Evolutionary conservation across 1,284 basidiomycete species (phyloP).

Genomic region (Sutorius eximius): DNA sequence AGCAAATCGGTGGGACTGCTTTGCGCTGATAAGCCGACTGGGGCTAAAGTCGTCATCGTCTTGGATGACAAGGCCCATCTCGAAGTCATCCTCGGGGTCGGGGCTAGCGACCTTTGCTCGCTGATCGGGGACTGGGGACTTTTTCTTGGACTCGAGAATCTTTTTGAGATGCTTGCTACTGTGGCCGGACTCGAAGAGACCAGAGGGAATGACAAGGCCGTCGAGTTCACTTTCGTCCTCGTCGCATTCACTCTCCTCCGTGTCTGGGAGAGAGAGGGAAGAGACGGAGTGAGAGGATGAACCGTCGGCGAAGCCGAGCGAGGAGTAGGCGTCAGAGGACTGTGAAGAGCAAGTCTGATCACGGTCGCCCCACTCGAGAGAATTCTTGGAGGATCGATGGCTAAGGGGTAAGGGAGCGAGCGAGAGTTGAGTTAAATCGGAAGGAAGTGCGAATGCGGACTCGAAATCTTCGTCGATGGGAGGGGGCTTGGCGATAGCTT

Average conservation of each 20-base stretch:
- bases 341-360: conserved; percentile 78
- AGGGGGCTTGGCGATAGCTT: conserved; percentile 34
- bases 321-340: conserved; percentile 79
- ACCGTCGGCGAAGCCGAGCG: conserved; percentile 68
- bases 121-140: conserved; percentile 47
- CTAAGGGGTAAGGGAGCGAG: conserved; percentile 69
- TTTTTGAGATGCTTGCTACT: conserved; percentile 65
- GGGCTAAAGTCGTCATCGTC: conserved; percentile 79
- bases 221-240: conserved; percentile 73
- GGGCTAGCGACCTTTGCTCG: conserved; percentile 53
- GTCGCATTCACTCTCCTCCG: conserved; percentile 68
- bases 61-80: conserved; percentile 76
- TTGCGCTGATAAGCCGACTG: conserved; percentile 60
- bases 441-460: conserved; percentile 73
- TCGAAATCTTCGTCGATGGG: conserved; percentile 71
- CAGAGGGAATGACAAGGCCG: conserved; percentile 72
- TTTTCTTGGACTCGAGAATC: conserved; percentile 75
- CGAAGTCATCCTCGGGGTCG: conserved; percentile 78
- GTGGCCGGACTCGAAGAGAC: conserved; percentile 69
- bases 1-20: conserved; percentile 47
- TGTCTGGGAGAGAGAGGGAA: conserved; percentile 63
- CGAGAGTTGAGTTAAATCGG: conserved; percentile 73
- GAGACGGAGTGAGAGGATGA: conserved; percentile 70
- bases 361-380: conserved; percentile 80
- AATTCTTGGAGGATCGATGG: conserved; percentile 74